These are phyloP conservation scores for Backusella macrospora DNA, from an alignment of 192 early-diverging fungal species.

Conservation along the genomic window DNA sequence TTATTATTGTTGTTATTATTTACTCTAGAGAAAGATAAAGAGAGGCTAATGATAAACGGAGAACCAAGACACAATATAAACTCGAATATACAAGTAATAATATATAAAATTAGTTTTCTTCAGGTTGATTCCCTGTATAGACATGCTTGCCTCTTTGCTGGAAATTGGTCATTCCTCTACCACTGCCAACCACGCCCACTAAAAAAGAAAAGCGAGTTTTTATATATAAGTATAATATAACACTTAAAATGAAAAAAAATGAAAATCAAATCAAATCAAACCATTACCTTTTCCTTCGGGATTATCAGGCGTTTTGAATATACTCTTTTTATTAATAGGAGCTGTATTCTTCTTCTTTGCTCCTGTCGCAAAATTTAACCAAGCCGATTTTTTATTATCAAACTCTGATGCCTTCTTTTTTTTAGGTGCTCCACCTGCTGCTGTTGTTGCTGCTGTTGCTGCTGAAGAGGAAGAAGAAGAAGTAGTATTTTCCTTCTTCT, in stretches of 20 bases:
- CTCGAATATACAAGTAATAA: not conserved
- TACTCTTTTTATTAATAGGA: constrained; percentile 67
- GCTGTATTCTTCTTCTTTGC: constrained; percentile 50
- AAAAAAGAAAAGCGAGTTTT: constrained; percentile 3
- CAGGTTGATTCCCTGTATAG: constrained; percentile 29
- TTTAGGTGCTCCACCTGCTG: constrained; percentile 29
- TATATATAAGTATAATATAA: not conserved
- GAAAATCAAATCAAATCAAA: no score
- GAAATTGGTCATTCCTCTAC: constrained; percentile 77
- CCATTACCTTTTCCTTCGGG: constrained; percentile 68
- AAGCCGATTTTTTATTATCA: constrained; percentile 70
- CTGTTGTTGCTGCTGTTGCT: not conserved
- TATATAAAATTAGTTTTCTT: constrained; percentile 18
- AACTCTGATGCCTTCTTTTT: constrained; percentile 61
- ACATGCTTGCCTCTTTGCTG: constrained; percentile 77
- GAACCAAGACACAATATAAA: no score
- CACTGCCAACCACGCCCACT: constrained; percentile 83
- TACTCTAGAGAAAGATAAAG: not conserved
- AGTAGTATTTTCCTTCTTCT: constrained; percentile 15
- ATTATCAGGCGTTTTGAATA: constrained; percentile 83
- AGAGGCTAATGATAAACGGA: not conserved
- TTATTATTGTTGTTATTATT: not conserved
- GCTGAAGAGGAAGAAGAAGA: not conserved
- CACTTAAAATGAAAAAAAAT: not conserved
- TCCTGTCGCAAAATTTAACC: constrained; percentile 71